A percentile compares a stretch with the other conserved stretches of the same genome.
Conservation (phyloP, 768 basidiomycete species). For the Rossbeevera mucosa region DNA sequence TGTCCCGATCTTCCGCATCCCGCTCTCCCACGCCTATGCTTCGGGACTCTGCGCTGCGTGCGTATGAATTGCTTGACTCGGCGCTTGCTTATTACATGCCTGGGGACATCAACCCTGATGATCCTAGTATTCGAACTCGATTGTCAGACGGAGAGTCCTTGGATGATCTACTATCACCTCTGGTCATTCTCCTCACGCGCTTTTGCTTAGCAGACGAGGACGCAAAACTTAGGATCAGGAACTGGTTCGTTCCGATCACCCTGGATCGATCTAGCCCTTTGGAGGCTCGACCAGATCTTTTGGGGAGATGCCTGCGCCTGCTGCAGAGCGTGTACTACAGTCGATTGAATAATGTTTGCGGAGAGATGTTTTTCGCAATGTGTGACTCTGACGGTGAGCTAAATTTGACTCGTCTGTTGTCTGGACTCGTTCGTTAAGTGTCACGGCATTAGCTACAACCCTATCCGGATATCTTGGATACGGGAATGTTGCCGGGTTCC, state of each 20-base stretch:
- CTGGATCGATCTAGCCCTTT: slow-evolving; percentile 77
- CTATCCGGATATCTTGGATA: slow-evolving; percentile 85
- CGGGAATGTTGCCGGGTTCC: slow-evolving; percentile 91
- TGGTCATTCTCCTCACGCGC: slow-evolving; percentile 70
- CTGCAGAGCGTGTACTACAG: slow-evolving; percentile 70
- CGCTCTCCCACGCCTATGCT: slow-evolving; percentile 27
- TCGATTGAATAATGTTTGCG: slow-evolving; percentile 68
- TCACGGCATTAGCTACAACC: slow-evolving; percentile 47
- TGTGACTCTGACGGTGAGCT: slow-evolving; percentile 69
- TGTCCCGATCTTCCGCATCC: slow-evolving; percentile 46
- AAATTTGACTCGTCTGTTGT: background rate
- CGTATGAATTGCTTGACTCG: slow-evolving; percentile 65
- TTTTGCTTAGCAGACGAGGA: slow-evolving; percentile 62
- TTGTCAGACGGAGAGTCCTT: slow-evolving; percentile 45
- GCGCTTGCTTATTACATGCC: slow-evolving; percentile 61
- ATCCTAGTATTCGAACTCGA: slow-evolving; percentile 50
- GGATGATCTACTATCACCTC: slow-evolving; percentile 75
- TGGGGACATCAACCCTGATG: slow-evolving; percentile 58
- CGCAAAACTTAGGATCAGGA: slow-evolving; percentile 52
- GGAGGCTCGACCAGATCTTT: slow-evolving; percentile 64
- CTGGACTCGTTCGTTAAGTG: background rate
- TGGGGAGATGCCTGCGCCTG: slow-evolving; percentile 79
- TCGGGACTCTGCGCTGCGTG: slow-evolving; percentile 54
- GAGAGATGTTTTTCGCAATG: slow-evolving; percentile 83
- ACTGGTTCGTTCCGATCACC: slow-evolving; percentile 69